phyloP scores from a whole-genome alignment of 2,329 filamentous ascomycete species.

The Trichophyton schoenleinii region DNA sequence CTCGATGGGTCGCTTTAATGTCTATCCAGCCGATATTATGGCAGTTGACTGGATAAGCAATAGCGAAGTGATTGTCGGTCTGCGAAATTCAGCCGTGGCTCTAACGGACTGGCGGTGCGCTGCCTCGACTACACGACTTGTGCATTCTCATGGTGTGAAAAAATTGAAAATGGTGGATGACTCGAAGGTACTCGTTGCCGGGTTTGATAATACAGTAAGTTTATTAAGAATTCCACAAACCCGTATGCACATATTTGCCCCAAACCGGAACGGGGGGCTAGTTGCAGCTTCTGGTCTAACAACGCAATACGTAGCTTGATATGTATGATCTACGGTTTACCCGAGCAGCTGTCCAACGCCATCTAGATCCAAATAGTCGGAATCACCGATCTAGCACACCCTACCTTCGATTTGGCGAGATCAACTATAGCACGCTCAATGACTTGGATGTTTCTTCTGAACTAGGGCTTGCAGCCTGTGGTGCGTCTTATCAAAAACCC shows the following conservation, averaged over 20 bases:
- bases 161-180: slow-evolving; percentile 27
- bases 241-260: background rate
- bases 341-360: slow-evolving; percentile 18
- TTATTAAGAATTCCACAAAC: background rate
- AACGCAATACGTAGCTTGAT: slow-evolving; percentile 20
- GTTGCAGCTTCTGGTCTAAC: background rate
- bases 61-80: slow-evolving; percentile 26
- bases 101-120: slow-evolving; percentile 26
- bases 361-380: slow-evolving; percentile 19
- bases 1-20: slow-evolving; percentile 17
- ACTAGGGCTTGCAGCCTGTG: slow-evolving; percentile 27
- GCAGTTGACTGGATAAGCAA: slow-evolving; percentile 29
- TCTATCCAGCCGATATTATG: slow-evolving; percentile 14
- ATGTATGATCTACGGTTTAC: slow-evolving; percentile 33
- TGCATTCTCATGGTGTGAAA: slow-evolving; percentile 24
- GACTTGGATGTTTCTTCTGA: slow-evolving; percentile 28
- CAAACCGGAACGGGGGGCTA: too few relatives aligned
- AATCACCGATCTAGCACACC: slow-evolving; percentile 23
- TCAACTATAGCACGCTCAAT: slow-evolving; percentile 18
- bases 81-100: slow-evolving; percentile 24
- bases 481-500: slow-evolving; percentile 16
- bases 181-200: slow-evolving; percentile 23
- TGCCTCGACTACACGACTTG: slow-evolving; percentile 20
- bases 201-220: slow-evolving; percentile 8
- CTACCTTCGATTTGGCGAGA: slow-evolving; percentile 27